Conservation (phyloP, 2,329 filamentous ascomycete species). For the Diplocarpon rosae region DNA sequence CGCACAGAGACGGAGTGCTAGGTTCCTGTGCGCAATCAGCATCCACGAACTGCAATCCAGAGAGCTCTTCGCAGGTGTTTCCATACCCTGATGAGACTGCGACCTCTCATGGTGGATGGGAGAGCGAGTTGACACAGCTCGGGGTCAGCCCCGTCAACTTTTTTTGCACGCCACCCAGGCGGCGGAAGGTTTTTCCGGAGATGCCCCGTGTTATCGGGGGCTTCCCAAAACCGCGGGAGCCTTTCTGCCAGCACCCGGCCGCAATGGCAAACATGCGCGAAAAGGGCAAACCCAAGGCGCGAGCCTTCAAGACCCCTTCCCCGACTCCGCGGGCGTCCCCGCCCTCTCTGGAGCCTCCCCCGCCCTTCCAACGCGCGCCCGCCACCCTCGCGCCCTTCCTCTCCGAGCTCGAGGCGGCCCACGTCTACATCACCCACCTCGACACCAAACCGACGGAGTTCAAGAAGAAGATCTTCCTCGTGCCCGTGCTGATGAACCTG, state of each 20-base stretch:
- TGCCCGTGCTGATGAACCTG: conserved; percentile 69
- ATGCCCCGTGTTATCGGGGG: too few species aligned
- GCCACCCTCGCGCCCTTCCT: conserved; percentile 10
- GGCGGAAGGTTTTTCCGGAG: too few species aligned
- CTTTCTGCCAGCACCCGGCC: too few species aligned
- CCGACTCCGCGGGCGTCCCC: conserved; percentile 8
- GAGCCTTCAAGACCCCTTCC: conserved; percentile 17
- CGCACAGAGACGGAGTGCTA: conserved; percentile 22
- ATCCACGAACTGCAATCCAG: background rate
- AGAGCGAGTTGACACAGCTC: background rate
- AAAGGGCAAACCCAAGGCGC: conserved; percentile 23
- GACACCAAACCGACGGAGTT: conserved; percentile 58
- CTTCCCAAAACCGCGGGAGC: too few species aligned
- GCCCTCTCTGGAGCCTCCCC: conserved; percentile 32
- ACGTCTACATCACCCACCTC: conserved; percentile 78
- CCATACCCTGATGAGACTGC: conserved; percentile 23
- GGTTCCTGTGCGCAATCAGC: conserved; percentile 19
- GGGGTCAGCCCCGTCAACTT: too few species aligned
- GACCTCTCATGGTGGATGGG: conserved; percentile 22
- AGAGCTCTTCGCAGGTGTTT: too few species aligned
- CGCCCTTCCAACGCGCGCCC: conserved; percentile 59
- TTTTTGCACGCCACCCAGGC: too few species aligned
- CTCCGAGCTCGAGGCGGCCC: conserved; percentile 52
- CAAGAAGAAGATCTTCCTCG: conserved; percentile 74
- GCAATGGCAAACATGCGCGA: conserved; percentile 27